Base-by-base conservation (phyloP, 2,329 filamentous ascomycete genomes). In the Nectriaceae sp. region DNA sequence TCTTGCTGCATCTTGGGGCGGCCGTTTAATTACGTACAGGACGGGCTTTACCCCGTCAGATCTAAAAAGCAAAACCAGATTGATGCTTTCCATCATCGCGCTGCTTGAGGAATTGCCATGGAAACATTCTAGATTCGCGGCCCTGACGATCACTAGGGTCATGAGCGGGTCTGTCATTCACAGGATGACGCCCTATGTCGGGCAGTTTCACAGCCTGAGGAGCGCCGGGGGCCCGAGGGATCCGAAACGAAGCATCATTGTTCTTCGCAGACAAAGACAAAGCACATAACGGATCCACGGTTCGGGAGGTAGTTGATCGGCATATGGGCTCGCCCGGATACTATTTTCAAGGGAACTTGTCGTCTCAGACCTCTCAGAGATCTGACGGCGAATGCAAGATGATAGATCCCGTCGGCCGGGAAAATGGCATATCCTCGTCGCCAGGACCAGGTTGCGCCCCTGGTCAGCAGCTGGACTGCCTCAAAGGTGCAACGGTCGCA, bases 401-500 rank as follows among this genome's bases (percentile, higher is more conserved):
- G 33, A 31, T 36, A 40, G 49, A 52, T 52, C 49, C 49, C 42
- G 42, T 40, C 31, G 39, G 41, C 45, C 37, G 46, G 46, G 45
- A 46, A 36, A 36, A 44, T 35, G 22, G 38, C 42, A 21, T 26
- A 13, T 21, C 4, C 15, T 20, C 42, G 40, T 47, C 44, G 42
- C 42, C 46, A 42, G 51, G 52, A 52, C 47, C 49, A 48, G 53
- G 48, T 42, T 50, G 40, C 47, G 39, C 33, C 33, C 33, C 33
- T 36, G 11, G 16, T 19, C 33, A 10, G 13, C 13, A 13, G 24
- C 24, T 19, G 33, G 42, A 40, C 42, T 37, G 50, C 33, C 21
- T 22, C 38, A 49, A 48, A 50, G 55, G 56, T 43, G 44, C 40
- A 53, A 61, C 59, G 49, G 59, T 53, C 53, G 56, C 52, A 60